These are phyloP conservation scores for Aegle marmelos DNA, from an alignment of 345 rosid genomes.

Conservation along the genomic window DNA sequence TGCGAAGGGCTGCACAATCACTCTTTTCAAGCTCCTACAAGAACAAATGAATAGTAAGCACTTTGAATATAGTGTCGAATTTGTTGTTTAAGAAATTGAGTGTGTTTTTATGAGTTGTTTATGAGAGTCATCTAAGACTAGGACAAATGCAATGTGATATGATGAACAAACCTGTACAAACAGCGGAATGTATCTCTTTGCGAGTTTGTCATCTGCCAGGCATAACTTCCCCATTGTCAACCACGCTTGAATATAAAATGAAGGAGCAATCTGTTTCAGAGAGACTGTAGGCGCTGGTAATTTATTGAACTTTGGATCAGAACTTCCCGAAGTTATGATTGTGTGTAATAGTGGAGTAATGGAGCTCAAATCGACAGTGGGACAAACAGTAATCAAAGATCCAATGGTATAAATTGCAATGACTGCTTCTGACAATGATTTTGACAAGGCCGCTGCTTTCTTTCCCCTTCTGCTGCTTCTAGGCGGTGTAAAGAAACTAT, in stretches of 20 bases:
- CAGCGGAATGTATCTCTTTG: conserved; percentile 79
- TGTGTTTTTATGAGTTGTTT: background rate
- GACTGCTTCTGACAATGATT: conserved; percentile 49
- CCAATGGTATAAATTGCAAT: conserved; percentile 77
- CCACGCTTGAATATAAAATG: conserved; percentile 85
- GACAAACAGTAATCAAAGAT: conserved; percentile 67
- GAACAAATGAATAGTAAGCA: conserved; percentile 9
- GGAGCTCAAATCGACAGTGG: conserved; percentile 61
- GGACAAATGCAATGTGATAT: background rate
- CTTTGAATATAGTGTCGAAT: background rate
- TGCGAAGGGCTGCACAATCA: conserved; percentile 82
- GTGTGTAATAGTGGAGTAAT: conserved; percentile 67
- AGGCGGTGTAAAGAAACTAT: conserved; percentile 62
- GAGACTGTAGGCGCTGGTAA: conserved; percentile 50
- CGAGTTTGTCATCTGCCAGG: conserved; percentile 83
- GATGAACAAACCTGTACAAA: conserved; percentile 70
- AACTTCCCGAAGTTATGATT: conserved; percentile 71
- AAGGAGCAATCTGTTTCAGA: conserved; percentile 60
- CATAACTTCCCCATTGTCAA: conserved; percentile 91
- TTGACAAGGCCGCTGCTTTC: conserved; percentile 27
- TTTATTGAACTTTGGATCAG: conserved; percentile 59
- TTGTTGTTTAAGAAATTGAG: background rate
- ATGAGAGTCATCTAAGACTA: background rate
- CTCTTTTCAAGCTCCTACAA: conserved; percentile 90
- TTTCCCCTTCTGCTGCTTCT: conserved; percentile 52